Evolutionary conservation across 768 basidiomycete species (phyloP).

Genomic region (Tylopilus intermedius): DNA sequence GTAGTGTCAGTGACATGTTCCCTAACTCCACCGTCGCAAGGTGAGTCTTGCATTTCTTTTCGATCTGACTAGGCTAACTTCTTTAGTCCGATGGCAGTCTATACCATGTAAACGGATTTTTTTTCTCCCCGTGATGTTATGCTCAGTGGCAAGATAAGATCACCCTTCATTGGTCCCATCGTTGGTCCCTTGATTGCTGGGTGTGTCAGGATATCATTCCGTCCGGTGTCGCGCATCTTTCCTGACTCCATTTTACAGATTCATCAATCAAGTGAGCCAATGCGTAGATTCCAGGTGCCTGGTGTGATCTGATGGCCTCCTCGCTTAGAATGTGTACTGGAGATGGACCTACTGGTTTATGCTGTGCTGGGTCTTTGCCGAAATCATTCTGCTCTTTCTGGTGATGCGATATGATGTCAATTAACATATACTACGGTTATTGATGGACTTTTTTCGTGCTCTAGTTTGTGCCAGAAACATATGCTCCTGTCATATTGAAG

Average conservation of each 20-base stretch:
- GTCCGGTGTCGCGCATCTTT: neutral
- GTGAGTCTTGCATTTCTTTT: conserved; percentile 34
- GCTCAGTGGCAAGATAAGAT: conserved; percentile 16
- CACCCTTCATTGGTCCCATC: conserved; percentile 55
- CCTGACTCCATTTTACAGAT: conserved; percentile 33
- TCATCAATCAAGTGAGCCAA: conserved; percentile 58
- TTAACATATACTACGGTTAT: neutral
- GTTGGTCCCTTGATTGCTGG: conserved; percentile 55
- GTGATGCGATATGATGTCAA: conserved; percentile 31
- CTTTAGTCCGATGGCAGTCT: conserved; percentile 52
- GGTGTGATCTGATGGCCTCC: conserved; percentile 1
- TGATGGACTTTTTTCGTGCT: neutral
- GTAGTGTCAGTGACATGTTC: conserved; percentile 56
- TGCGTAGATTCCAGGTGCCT: neutral
- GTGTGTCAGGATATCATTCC: conserved; percentile 31
- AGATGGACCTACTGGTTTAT: conserved; percentile 75
- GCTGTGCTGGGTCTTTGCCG: conserved; percentile 61
- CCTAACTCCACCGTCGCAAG: conserved; percentile 51
- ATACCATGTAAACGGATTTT: conserved; percentile 33
- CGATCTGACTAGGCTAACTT: conserved; percentile 6
- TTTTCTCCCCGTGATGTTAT: neutral
- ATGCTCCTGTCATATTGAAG: conserved; percentile 54
- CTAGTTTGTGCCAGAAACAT: conserved; percentile 72
- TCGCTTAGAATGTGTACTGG: conserved; percentile 50
- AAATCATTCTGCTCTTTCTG: conserved; percentile 47